Evolutionary conservation across 2,329 filamentous ascomycete species (phyloP), one percentile per base, ranked within the genome.

Genomic region (Neophaeococcomyces mojaviensis): DNA sequence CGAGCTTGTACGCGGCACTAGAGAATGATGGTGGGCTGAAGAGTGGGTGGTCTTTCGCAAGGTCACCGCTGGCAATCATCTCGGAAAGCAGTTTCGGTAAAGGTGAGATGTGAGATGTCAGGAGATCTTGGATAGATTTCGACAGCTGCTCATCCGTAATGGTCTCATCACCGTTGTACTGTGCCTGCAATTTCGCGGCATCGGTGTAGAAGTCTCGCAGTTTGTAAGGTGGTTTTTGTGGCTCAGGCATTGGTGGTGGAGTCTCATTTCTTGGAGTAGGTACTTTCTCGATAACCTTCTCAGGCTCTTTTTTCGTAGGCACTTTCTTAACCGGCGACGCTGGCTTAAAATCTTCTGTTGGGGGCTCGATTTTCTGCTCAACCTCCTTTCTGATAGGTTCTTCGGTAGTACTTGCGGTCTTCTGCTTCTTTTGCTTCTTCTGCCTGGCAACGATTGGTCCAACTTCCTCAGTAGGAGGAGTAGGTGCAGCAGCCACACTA

Each of bases 401-500:
- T n/a, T 46, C 52, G 4, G 44, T 44, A 42, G 24, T 46, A 26
- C 36, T 35, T 2, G 46, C 16, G 12, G 49, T 31, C 44, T 47
- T 49, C 39, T 39, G 45, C 37, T 48, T 72, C 60, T 71, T 73
- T 19, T 69, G 68, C 53, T 74, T 82, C 57, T 80, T 79, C 63
- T 82, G 81, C 34, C 79, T 68, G 18, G 77, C 77, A 47, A 81
- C 63, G 35, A 83, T 81, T 0, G 79, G 79, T 36, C 77, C 79
- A 20, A 68, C 61, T 52, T 79, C 77, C 51, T 79, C 74, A 7
- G 47, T 40, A 3, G 51, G 35, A 7, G 60, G 59, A 13, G 46
- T 50, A n/a, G 52, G 47, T 8, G 50, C 47, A 47, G 62, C 57
- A 19, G 15, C 30, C 7, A 44, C 33, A 37, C 41, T 44, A 3